A percentile compares a stretch with the other conserved stretches of the same genome.
These are phyloP conservation scores for Keithomyces neogunnii DNA, from an alignment of 2,329 filamentous ascomycete species.

Conservation along the genomic window DNA sequence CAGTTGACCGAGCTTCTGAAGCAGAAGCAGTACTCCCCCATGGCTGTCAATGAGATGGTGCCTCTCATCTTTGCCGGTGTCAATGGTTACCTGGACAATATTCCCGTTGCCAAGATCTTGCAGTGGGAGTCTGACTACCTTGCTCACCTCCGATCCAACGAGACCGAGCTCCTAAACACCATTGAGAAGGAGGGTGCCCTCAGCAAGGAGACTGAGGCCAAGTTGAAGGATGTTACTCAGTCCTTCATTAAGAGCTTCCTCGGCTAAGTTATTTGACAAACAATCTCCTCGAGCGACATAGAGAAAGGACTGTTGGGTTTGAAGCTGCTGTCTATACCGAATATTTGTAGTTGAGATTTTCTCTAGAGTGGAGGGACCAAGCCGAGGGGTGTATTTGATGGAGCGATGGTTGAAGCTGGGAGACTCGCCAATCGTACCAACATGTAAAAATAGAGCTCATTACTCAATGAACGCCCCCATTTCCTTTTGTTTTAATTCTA, in stretches of 20 bases:
- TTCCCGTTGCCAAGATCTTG: conserved; percentile 87
- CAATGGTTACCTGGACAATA: conserved; percentile 84
- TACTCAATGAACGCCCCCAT: conserved; percentile 53
- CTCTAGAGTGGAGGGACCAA: conserved; percentile 36
- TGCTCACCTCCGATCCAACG: conserved; percentile 82
- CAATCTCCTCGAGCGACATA: conserved; percentile 20
- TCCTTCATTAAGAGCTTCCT: conserved; percentile 93
- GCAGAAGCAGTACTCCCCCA: conserved; percentile 99
- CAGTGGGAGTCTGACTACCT: conserved; percentile 94
- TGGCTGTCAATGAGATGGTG: conserved; percentile 99
- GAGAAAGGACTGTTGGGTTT: conserved; percentile 26
- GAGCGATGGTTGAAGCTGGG: conserved; percentile 36
- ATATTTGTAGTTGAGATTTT: conserved; percentile 31
- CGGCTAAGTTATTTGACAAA: conserved; percentile 34
- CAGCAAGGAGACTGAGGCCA: conserved; percentile 86
- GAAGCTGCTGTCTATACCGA: conserved; percentile 42
- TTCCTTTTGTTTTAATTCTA: conserved; percentile 44
- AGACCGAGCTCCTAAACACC: conserved; percentile 70
- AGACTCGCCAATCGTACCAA: conserved; percentile 40
- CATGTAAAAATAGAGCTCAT: conserved; percentile 56
- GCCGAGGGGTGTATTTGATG: conserved; percentile 37
- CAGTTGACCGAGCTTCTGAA: conserved; percentile 92
- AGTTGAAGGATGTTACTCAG: conserved; percentile 66
- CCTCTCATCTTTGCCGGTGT: conserved; percentile 98
- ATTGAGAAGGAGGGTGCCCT: conserved; percentile 95